These are phyloP conservation scores for Auriculariales sp. DNA, from an alignment of 768 basidiomycete species.

Conservation along the genomic window DNA sequence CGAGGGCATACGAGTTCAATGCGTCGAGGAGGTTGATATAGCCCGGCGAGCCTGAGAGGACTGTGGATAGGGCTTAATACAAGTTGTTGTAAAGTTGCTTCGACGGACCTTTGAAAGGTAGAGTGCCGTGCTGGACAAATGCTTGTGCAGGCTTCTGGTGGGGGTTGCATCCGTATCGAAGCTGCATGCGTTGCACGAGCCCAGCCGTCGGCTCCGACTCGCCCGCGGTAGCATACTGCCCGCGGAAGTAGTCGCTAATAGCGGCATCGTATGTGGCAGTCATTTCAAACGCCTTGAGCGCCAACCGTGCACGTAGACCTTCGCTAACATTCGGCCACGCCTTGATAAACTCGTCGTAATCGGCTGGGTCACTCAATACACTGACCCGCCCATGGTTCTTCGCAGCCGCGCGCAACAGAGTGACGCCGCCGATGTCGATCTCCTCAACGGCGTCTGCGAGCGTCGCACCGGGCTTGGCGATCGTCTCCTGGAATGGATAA, in stretches of 20 bases:
- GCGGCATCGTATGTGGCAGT: constrained; percentile 91
- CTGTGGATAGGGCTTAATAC: constrained; percentile 24
- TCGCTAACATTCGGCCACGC: constrained; percentile 68
- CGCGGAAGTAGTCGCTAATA: constrained; percentile 91
- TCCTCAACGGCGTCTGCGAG: constrained; percentile 91
- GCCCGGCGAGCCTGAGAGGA: constrained; percentile 85
- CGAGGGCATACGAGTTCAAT: constrained; percentile 90
- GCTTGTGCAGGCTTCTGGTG: constrained; percentile 99
- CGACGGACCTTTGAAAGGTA: constrained; percentile 80
- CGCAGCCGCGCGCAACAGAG: constrained; percentile 90
- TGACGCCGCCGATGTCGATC: constrained; percentile 97
- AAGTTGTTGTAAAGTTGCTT: not conserved
- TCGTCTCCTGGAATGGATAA: constrained; percentile 90
- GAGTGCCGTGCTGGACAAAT: constrained; percentile 71
- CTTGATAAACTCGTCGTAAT: constrained; percentile 70
- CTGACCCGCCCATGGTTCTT: constrained; percentile 94
- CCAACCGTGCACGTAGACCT: constrained; percentile 58
- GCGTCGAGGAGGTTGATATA: constrained; percentile 98
- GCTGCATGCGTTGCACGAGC: constrained; percentile 65
- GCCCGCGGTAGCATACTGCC: constrained; percentile 84
- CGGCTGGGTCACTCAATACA: constrained; percentile 75
- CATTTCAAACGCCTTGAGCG: constrained; percentile 94
- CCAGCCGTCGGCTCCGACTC: constrained; percentile 45
- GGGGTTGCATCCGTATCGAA: constrained; percentile 95
- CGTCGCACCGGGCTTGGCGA: constrained; percentile 77